A percentile compares a stretch with the other conserved stretches of the same genome.
Conservation (phyloP, 2,329 filamentous ascomycete genomes). For the Talaromyces sp. region DNA sequence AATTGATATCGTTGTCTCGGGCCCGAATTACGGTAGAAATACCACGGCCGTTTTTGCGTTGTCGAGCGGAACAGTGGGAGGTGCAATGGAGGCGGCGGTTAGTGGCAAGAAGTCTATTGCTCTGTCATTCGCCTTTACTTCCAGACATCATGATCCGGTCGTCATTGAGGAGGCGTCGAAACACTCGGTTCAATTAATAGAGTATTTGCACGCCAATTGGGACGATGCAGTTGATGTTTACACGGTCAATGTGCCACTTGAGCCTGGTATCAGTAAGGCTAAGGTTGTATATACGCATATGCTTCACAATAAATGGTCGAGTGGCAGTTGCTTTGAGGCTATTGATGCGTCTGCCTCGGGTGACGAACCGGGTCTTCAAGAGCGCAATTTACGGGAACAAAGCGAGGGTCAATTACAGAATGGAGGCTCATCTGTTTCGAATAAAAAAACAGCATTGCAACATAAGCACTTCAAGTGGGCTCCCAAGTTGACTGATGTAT, state of each 20-base stretch:
- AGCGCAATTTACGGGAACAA: constrained; percentile 68
- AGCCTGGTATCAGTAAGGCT: constrained; percentile 66
- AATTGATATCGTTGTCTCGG: constrained; percentile 72
- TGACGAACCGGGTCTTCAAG: constrained; percentile 61
- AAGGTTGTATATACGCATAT: constrained; percentile 81
- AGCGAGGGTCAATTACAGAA: constrained; percentile 45
- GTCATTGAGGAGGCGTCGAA: constrained; percentile 75
- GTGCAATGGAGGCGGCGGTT: constrained; percentile 71
- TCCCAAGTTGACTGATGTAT: constrained; percentile 81
- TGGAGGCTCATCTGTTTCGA: constrained; percentile 24
- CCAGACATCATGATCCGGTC: constrained; percentile 73
- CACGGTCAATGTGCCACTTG: constrained; percentile 82
- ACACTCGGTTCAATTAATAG: constrained; percentile 72
- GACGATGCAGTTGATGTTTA: constrained; percentile 75
- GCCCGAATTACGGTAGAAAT: constrained; percentile 81
- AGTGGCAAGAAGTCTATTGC: constrained; percentile 72
- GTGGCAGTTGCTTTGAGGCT: constrained; percentile 83
- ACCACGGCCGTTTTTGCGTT: constrained; percentile 76
- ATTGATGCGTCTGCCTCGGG: constrained; percentile 62
- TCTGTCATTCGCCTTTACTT: constrained; percentile 86
- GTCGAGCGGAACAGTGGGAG: constrained; percentile 73
- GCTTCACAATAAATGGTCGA: constrained; percentile 85
- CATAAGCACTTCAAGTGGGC: constrained; percentile 96
- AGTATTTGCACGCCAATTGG: constrained; percentile 76
- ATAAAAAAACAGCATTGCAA: constrained; percentile 51